Percentiles rank a stretch among this genome's conserved stretches.
These are phyloP conservation scores for Penicillium sp. DNA, from an alignment of 2,329 filamentous ascomycete genomes.

Conservation along the genomic window DNA sequence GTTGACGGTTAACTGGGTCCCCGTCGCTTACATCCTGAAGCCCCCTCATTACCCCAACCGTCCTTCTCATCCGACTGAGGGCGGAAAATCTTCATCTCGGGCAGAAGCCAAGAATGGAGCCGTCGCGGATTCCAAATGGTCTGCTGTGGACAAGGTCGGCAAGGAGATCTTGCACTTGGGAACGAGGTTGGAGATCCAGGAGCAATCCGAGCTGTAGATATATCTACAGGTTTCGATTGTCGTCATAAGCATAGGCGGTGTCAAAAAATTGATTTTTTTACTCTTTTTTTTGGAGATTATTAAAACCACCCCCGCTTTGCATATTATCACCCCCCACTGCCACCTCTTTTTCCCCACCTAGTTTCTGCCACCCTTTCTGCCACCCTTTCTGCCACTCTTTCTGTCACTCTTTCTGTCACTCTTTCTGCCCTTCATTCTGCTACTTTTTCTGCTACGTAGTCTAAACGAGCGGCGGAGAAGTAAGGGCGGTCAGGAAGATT, in stretches of 20 bases:
- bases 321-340: too few species aligned
- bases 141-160: constrained; percentile 3
- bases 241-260: not conserved
- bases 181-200: constrained; percentile 8
- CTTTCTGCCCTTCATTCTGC: too few species aligned
- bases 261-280: not conserved
- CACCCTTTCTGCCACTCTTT: too few species aligned
- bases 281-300: not conserved
- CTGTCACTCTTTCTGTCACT: too few species aligned
- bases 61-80: not conserved
- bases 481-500: too few species aligned
- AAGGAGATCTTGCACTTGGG: constrained; percentile 8
- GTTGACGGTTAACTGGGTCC: constrained; percentile 23
- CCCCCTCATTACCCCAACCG: constrained; percentile 18
- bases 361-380: too few species aligned
- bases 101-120: not conserved
- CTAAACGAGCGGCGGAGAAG: too few species aligned
- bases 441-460: too few species aligned
- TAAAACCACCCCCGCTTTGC: too few species aligned
- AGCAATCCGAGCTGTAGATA: constrained; percentile 3
- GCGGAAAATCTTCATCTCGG: not conserved
- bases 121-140: not conserved
- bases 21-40: constrained; percentile 23
- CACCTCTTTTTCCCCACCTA: too few species aligned
- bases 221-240: too few species aligned